phyloP scores from a whole-genome alignment of 768 basidiomycete genomes.

The Hortiboletus campestris region DNA sequence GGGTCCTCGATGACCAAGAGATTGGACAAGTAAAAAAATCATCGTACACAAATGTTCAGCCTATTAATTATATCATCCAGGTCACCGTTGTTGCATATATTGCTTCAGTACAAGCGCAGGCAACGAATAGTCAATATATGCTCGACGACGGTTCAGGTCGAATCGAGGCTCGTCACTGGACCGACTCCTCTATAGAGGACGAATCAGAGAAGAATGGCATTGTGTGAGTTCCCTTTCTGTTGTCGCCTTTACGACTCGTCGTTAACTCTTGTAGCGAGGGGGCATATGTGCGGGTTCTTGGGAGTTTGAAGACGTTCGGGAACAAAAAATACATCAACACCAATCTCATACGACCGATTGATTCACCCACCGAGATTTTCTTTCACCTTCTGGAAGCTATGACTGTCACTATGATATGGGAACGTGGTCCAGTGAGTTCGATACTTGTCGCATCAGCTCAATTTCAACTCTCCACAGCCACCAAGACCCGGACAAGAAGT shows the following conservation, averaged over 20 bases:
- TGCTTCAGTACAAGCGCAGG: conserved; percentile 58
- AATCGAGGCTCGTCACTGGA: conserved; percentile 81
- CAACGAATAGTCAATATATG: conserved; percentile 77
- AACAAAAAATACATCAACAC: conserved; percentile 82
- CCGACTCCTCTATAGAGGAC: conserved; percentile 60
- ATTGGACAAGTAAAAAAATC: conserved; percentile 67
- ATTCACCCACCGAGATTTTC: conserved; percentile 73
- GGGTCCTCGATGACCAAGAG: conserved; percentile 77
- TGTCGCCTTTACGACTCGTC: background rate
- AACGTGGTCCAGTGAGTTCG: conserved; percentile 60
- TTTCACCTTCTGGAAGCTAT: conserved; percentile 82
- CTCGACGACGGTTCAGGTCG: conserved; percentile 86
- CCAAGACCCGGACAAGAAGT: conserved; percentile 30
- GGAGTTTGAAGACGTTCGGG: conserved; percentile 77
- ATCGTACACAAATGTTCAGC: background rate
- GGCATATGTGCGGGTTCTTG: conserved; percentile 79
- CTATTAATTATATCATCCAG: conserved; percentile 35
- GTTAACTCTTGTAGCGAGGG: conserved; percentile 50
- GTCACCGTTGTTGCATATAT: conserved; percentile 76
- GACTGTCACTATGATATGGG: conserved; percentile 60
- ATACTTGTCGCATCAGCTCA: background rate
- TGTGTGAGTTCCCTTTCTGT: conserved; percentile 32
- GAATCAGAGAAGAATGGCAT: conserved; percentile 51
- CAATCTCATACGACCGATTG: conserved; percentile 64
- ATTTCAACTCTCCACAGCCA: conserved; percentile 26